Conservation (phyloP, 2,329 filamentous ascomycete genomes). For the Sclerotinia subarctica region DNA sequence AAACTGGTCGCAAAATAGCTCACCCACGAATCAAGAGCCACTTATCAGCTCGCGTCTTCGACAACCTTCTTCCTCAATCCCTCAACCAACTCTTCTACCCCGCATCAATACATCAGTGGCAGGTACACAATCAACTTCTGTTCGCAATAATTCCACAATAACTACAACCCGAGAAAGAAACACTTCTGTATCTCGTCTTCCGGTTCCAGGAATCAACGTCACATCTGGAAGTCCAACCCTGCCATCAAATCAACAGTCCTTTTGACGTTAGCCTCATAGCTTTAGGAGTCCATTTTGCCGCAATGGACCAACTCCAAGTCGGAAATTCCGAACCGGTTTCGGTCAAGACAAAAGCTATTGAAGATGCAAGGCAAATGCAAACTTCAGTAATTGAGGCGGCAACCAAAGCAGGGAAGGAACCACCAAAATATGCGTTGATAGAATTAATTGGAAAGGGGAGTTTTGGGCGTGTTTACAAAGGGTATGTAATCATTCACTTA, state of each 20-base stretch:
- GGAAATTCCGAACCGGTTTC: conserved; percentile 24
- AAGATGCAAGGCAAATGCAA: conserved; percentile 71
- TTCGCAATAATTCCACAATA: background rate
- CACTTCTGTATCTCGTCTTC: background rate
- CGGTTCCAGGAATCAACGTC: background rate
- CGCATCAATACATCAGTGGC: background rate
- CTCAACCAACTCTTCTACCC: background rate
- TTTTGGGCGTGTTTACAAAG: conserved; percentile 73
- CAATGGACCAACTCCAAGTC: conserved; percentile 25
- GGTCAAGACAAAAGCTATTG: conserved; percentile 41
- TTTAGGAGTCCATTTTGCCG: conserved; percentile 13
- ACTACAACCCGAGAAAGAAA: background rate
- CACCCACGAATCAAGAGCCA: background rate
- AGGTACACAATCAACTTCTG: background rate
- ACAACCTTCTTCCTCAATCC: background rate
- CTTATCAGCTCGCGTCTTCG: background rate
- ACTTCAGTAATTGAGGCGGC: conserved; percentile 60
- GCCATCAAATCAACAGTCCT: background rate
- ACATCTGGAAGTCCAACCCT: background rate
- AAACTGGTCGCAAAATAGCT: background rate
- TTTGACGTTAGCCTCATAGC: conserved; percentile 20
- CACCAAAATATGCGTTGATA: conserved; percentile 64
- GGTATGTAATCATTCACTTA: conserved; percentile 28
- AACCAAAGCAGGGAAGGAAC: conserved; percentile 55
- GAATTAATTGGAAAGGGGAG: conserved; percentile 74